These are phyloP conservation scores for Pleurotus cornucopiae DNA, from an alignment of 768 basidiomycete genomes.

Conservation along the genomic window DNA sequence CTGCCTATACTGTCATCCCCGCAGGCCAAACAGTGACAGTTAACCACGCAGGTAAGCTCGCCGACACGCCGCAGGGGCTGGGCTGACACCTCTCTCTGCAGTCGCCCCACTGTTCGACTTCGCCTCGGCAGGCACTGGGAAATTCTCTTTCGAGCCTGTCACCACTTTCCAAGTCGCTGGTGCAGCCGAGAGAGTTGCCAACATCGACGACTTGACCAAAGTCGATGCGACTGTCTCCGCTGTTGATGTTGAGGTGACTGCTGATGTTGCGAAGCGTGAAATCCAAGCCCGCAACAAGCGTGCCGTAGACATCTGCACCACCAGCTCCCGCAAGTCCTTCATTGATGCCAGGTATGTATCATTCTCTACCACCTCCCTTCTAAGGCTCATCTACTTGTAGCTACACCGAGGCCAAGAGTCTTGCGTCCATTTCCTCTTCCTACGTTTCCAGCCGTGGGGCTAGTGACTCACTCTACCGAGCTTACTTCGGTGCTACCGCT, in stretches of 20 bases:
- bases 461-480: conserved; percentile 30
- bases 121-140: conserved; percentile 31
- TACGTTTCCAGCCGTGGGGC: conserved; percentile 34
- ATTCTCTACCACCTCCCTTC: not conserved
- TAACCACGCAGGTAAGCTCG: conserved; percentile 29
- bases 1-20: conserved; percentile 32
- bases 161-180: conserved; percentile 31
- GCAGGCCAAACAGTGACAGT: conserved; percentile 36
- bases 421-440: conserved; percentile 26
- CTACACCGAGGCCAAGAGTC: conserved; percentile 35
- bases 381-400: conserved; percentile 10
- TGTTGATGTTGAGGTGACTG: conserved; percentile 30
- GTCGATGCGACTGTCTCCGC: conserved; percentile 21
- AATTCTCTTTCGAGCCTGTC: conserved; percentile 34
- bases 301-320: conserved; percentile 34
- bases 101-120: conserved; percentile 41
- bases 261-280: conserved; percentile 29
- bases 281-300: conserved; percentile 28
- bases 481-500: conserved; percentile 36
- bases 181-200: conserved; percentile 14
- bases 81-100: conserved; percentile 9
- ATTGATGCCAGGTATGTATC: conserved; percentile 30
- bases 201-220: conserved; percentile 19
- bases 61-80: not conserved
- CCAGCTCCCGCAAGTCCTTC: conserved; percentile 27